Conservation (phyloP, 2,329 filamentous ascomycete genomes). For the Harringtonia aguacate region DNA sequence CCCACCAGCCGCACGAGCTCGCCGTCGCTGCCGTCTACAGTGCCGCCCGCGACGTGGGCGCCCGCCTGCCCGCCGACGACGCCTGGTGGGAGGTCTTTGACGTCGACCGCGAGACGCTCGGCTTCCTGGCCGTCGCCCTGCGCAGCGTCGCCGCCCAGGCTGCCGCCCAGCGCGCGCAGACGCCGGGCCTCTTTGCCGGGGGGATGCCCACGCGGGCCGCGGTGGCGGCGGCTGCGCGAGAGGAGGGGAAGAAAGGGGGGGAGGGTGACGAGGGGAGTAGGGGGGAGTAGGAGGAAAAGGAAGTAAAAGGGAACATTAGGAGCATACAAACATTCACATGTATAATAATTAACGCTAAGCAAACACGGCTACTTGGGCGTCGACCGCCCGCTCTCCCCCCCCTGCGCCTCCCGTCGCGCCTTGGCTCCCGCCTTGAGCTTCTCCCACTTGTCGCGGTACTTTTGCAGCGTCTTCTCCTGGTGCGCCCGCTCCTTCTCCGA, state of each 20-base stretch:
- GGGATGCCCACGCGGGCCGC: slow-evolving; percentile 47
- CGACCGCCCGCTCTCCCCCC: slow-evolving; percentile 5
- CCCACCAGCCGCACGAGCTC: slow-evolving; percentile 77
- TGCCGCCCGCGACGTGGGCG: slow-evolving; percentile 65
- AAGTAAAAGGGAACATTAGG: background rate
- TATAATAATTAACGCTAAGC: no score
- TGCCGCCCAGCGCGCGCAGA: slow-evolving; percentile 39
- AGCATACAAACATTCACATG: no score
- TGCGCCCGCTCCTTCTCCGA: slow-evolving; percentile 53
- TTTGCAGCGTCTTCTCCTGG: slow-evolving; percentile 43
- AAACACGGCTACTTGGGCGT: no score
- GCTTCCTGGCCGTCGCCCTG: slow-evolving; percentile 82
- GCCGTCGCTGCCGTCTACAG: slow-evolving; percentile 86
- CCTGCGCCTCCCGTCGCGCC: slow-evolving; percentile 37
- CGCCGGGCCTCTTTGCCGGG: slow-evolving; percentile 29
- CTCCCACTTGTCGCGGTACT: slow-evolving; percentile 52
- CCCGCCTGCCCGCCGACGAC: slow-evolving; percentile 63
- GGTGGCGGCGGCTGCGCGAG: slow-evolving; percentile 39
- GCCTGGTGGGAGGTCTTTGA: slow-evolving; percentile 99
- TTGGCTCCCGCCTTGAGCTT: slow-evolving; percentile 50
- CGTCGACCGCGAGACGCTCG: slow-evolving; percentile 85
- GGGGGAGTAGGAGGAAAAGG: no score
- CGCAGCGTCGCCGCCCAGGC: slow-evolving; percentile 66
- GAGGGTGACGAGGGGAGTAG: no score
- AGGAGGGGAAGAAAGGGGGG: background rate